Evolutionary conservation across 2,329 filamentous ascomycete genomes (phyloP).

Genomic region (Ceratocystis diversiconidia): DNA sequence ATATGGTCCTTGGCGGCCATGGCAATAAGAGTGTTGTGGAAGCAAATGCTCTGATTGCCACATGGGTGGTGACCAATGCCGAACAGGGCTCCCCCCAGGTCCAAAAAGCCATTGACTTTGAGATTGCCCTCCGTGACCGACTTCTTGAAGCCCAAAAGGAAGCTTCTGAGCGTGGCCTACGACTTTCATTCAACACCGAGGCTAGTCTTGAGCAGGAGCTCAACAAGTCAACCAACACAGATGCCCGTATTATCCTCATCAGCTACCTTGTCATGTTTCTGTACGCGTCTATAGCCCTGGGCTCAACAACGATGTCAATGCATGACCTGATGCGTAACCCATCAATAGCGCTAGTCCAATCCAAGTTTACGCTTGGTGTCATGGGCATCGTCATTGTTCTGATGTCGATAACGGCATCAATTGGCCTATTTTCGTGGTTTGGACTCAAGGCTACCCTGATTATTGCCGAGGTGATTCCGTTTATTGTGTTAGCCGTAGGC

Average conservation of each 20-base stretch:
- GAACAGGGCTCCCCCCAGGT: constrained; percentile 58
- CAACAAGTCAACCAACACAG: constrained; percentile 96
- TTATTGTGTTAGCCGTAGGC: constrained; percentile 87
- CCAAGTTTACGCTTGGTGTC: constrained; percentile 91
- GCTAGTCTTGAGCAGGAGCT: constrained; percentile 89
- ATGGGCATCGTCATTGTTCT: constrained; percentile 89
- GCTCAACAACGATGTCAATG: constrained; percentile 69
- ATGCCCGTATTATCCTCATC: constrained; percentile 89
- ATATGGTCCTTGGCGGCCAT: constrained; percentile 75
- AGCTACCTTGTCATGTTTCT: constrained; percentile 99
- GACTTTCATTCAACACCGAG: constrained; percentile 89
- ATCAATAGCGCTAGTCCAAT: constrained; percentile 74
- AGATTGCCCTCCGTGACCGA: constrained; percentile 58
- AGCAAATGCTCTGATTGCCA: constrained; percentile 69
- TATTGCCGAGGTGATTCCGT: constrained; percentile 96
- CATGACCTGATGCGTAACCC: constrained; percentile 70
- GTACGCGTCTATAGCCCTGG: constrained; percentile 84
- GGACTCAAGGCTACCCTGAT: constrained; percentile 93
- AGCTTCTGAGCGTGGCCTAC: constrained; percentile 60
- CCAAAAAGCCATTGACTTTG: constrained; percentile 73
- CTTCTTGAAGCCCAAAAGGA: constrained; percentile 69
- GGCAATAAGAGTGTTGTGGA: constrained; percentile 49
- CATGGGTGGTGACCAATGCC: constrained; percentile 88
- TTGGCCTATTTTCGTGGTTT: constrained; percentile 82
- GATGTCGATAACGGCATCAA: constrained; percentile 92